These are phyloP conservation scores for Opeltia flavorubescens DNA, from an alignment of 495 filamentous ascomycete genomes.

Conservation along the genomic window DNA sequence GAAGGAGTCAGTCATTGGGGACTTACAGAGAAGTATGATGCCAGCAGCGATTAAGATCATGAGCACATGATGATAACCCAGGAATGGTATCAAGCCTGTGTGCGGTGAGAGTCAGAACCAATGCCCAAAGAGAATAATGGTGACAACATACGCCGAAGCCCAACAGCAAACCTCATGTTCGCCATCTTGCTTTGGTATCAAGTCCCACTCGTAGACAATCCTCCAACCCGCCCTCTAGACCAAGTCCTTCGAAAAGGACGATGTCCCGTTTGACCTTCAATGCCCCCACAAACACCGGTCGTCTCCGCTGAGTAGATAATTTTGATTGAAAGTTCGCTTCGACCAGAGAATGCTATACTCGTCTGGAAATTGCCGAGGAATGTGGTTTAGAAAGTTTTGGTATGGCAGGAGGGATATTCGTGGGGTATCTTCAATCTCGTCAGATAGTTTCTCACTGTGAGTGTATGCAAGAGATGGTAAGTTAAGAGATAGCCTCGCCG, in stretches of 20 bases:
- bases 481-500: not conserved
- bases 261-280: constrained; percentile 8
- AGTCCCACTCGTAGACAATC: not conserved
- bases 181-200: constrained; percentile 15
- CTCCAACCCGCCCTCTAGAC: constrained; percentile 2
- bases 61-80: constrained; percentile 96
- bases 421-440: not conserved
- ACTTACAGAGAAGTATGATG: constrained; percentile 90
- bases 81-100: constrained; percentile 76
- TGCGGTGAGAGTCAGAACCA: not conserved
- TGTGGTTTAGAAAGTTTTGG: not conserved
- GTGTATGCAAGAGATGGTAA: not conserved
- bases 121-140: not conserved
- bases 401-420: not conserved
- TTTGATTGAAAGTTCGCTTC: too few species aligned
- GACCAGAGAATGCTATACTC: too few species aligned
- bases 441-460: not conserved
- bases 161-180: constrained; percentile 19
- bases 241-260: constrained; percentile 17
- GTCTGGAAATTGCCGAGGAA: not conserved
- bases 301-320: too few species aligned
- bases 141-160: constrained; percentile 14
- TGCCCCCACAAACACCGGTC: not conserved
- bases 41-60: constrained; percentile 93
- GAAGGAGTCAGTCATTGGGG: not conserved